Evolutionary conservation across 2,329 filamentous ascomycete genomes (phyloP), one percentile per base, ranked within the genome.

Genomic region (Bimuria novae-zelandiae): DNA sequence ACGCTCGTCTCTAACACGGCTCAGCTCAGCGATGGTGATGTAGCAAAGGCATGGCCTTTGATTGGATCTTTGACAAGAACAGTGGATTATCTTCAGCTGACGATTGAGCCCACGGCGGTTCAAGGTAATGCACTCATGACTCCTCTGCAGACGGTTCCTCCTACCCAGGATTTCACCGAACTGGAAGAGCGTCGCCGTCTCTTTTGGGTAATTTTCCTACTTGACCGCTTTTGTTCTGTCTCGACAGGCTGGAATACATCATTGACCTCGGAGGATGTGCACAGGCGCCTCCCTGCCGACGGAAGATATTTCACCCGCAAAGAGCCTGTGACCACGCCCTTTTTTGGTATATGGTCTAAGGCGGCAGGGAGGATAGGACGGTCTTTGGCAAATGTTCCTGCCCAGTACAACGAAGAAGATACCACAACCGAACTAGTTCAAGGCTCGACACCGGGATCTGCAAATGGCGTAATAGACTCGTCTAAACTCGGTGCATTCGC

Each of bases 331-430:
- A 67, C 62, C 1, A 71, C 69, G 3, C 69, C 69, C 1, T 71
- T 65, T 46, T 71, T 71, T 49, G 69, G 65, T 1, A 69, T 71
- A n/a, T 71, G 69, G 68, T 70, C 69, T 37, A 71, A 71, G 51
- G 59, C 68, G 19, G 63, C 66, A 4, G 68, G 68, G n/a, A 55
- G 66, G 14, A 69, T 71, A 17, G 68, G 68, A 2, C 62, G 61
- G 14, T 71, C 69, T 8, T 45, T 71, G 2, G 68, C 68, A 4
- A 60, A 70, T 12, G 64, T 71, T 1, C 69, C 69, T 23, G 67
- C 67, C 4, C 69, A 69, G 22, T 71, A 71, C 45, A 71, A 70
- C 39, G 69, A 70, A 27, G 69, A 71, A 7, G 69, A 70, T 37
- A 54, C 68, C 17, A 52, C 40, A 1, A n/a, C 57, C 2, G 65